A percentile compares a stretch with the other conserved stretches of the same genome.
Conservation (phyloP, 257 asterid species). For the Solanum virginianum region DNA sequence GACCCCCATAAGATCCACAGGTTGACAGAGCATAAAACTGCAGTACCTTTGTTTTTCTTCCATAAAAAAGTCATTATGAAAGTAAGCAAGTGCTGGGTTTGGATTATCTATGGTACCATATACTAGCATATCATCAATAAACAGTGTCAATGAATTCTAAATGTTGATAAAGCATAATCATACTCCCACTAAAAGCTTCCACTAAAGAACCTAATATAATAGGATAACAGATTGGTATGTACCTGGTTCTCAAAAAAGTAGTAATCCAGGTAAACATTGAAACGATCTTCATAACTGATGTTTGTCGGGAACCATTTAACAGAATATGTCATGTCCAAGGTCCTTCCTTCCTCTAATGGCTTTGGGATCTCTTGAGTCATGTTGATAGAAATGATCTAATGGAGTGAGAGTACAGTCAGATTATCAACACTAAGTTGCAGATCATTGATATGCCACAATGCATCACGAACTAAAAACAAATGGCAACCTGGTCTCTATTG, state of each 20-base stretch:
- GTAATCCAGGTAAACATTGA: conserved; percentile 57
- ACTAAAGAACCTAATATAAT: not conserved
- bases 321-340: conserved; percentile 62
- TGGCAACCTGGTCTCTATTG: conserved; percentile 46
- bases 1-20: not conserved
- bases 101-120: not conserved
- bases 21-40: not conserved
- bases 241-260: conserved; percentile 79
- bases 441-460: not conserved
- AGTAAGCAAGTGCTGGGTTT: not conserved
- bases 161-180: not conserved
- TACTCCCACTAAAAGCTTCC: not conserved
- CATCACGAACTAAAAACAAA: not conserved
- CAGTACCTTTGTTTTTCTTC: not conserved
- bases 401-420: not conserved
- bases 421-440: not conserved
- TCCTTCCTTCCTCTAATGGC: conserved; percentile 47
- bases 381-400: conserved; percentile 46
- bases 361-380: conserved; percentile 43
- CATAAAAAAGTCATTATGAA: not conserved
- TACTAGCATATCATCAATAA: not conserved
- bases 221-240: not conserved
- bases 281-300: conserved; percentile 46
- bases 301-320: conserved; percentile 57
- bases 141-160: not conserved